Percentiles rank a stretch among this genome's conserved stretches.
These are phyloP conservation scores for Lactifluus subvellereus DNA, from an alignment of 768 basidiomycete genomes.

Conservation along the genomic window DNA sequence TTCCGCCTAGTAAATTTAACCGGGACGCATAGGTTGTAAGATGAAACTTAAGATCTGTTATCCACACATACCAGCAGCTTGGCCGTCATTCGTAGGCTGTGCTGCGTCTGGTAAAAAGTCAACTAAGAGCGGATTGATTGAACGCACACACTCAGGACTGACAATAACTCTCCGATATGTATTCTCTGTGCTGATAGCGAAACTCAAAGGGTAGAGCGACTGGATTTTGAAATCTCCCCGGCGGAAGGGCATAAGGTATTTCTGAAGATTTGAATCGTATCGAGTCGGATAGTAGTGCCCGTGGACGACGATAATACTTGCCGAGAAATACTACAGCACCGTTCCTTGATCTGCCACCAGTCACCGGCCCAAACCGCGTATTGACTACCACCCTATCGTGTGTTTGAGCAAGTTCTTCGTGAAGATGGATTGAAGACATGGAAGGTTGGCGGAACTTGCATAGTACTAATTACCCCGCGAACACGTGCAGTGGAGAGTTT, in stretches of 20 bases:
- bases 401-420: slow-evolving; percentile 47
- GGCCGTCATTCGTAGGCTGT: slow-evolving; percentile 63
- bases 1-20: slow-evolving; percentile 34
- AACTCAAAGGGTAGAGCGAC: slow-evolving; percentile 47
- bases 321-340: slow-evolving; percentile 63
- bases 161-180: slow-evolving; percentile 55
- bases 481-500: too few relatives aligned
- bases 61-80: slow-evolving; percentile 41
- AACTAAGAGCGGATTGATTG: not conserved
- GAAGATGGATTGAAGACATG: slow-evolving; percentile 39
- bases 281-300: not conserved
- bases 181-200: slow-evolving; percentile 55
- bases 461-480: not conserved
- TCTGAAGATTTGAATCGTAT: slow-evolving; percentile 37
- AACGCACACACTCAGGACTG: not conserved
- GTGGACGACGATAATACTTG: slow-evolving; percentile 29
- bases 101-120: slow-evolving; percentile 40
- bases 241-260: slow-evolving; percentile 66
- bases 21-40: not conserved
- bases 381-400: slow-evolving; percentile 41
- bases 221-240: slow-evolving; percentile 59
- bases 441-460: not conserved
- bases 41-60: not conserved
- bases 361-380: slow-evolving; percentile 51
- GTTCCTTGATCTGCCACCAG: slow-evolving; percentile 54